Percentiles rank a stretch among this genome's conserved stretches.
These are phyloP conservation scores for Colletotrichum sp. DNA, from an alignment of 2,329 filamentous ascomycete species.

Conservation along the genomic window DNA sequence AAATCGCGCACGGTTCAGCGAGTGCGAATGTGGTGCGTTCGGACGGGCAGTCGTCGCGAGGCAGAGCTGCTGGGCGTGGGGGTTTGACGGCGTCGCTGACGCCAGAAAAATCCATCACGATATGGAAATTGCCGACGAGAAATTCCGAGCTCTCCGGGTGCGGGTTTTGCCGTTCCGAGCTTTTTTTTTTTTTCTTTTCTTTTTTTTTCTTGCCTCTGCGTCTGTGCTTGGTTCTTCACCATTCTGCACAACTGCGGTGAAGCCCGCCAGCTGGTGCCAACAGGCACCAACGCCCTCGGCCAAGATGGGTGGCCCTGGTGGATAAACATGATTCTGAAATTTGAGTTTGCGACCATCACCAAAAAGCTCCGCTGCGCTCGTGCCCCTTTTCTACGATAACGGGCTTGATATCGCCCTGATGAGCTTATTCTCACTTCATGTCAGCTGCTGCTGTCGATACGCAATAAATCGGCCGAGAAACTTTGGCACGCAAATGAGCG, in stretches of 20 bases:
- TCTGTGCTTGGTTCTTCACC: not conserved
- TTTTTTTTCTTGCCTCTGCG: not conserved
- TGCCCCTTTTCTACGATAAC: not conserved
- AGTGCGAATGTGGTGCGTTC: slow-evolving; percentile 2
- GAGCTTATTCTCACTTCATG: not conserved
- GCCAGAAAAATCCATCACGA: slow-evolving; percentile 14
- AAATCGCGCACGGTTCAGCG: not conserved
- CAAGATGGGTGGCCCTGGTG: not conserved
- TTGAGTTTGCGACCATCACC: slow-evolving; percentile 3
- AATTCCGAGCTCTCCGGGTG: slow-evolving; percentile 8
- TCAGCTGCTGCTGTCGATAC: not conserved
- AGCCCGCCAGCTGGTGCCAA: not conserved
- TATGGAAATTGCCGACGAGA: slow-evolving; percentile 14
- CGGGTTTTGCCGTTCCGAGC: slow-evolving; percentile 7
- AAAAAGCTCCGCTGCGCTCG: slow-evolving; percentile 2
- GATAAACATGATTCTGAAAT: not conserved
- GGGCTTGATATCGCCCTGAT: not conserved
- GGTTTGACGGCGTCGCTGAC: not conserved
- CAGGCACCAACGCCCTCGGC: not conserved
- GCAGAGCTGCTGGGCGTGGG: not conserved
- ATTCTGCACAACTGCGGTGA: not conserved
- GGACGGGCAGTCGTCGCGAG: not conserved
- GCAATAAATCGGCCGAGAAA: no score
- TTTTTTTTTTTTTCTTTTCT: not conserved
- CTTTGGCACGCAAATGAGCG: not conserved